A percentile compares a stretch with the other conserved stretches of the same genome.
Conservation (phyloP, 1,284 basidiomycete genomes). For the Pterula multifida region DNA sequence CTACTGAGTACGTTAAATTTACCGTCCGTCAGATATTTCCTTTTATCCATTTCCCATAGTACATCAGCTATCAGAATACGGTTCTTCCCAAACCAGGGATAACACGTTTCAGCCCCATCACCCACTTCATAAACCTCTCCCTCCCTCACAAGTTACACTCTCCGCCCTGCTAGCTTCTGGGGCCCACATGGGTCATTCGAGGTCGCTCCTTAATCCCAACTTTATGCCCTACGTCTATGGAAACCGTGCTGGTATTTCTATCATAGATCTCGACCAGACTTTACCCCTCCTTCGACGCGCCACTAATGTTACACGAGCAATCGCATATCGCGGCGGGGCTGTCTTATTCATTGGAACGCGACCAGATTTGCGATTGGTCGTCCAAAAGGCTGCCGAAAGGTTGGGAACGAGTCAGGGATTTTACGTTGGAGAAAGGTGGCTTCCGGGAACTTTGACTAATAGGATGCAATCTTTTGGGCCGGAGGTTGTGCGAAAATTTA, state of each 20-base stretch:
- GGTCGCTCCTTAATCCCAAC: constrained; percentile 74
- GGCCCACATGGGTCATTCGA: constrained; percentile 88
- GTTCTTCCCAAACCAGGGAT: constrained; percentile 65
- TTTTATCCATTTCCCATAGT: constrained; percentile 27
- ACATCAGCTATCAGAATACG: constrained; percentile 56
- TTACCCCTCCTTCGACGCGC: constrained; percentile 87
- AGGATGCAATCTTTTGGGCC: constrained; percentile 67
- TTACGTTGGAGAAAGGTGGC: constrained; percentile 82
- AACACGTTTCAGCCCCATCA: constrained; percentile 71
- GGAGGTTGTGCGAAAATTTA: constrained; percentile 41
- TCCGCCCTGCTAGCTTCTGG: constrained; percentile 88
- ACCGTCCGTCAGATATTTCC: constrained; percentile 7
- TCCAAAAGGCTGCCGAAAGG: constrained; percentile 73
- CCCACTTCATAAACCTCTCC: constrained; percentile 50
- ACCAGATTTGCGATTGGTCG: constrained; percentile 62
- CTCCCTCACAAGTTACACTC: constrained; percentile 59
- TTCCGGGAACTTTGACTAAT: constrained; percentile 92
- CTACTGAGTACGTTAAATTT: constrained; percentile 34
- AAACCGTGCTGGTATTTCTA: constrained; percentile 77
- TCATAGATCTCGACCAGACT: constrained; percentile 95
- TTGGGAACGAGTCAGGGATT: constrained; percentile 66
- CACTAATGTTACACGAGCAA: constrained; percentile 74
- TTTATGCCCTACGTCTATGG: constrained; percentile 95
- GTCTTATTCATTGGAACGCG: constrained; percentile 89
- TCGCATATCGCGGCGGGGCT: constrained; percentile 75